Evolutionary conservation across 176 grass and related monocot genomes (phyloP).

Genomic region (Hsuehochloa calcarea): DNA sequence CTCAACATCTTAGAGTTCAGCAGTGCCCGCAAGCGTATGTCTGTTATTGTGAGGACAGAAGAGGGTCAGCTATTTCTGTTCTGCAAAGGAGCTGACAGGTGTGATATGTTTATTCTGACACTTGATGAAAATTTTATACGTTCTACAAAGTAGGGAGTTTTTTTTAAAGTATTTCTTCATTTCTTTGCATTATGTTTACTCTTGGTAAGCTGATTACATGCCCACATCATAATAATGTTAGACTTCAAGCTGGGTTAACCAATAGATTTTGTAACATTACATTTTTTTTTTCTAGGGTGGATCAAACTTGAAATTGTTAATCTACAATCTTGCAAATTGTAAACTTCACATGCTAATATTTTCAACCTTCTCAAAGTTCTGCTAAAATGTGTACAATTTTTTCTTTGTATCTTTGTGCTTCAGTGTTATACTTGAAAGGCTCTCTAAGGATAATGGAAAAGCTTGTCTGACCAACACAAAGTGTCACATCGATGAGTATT

Average conservation of each 20-base stretch:
- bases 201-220: conserved; percentile 6
- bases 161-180: neutral
- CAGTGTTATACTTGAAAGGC: conserved; percentile 89
- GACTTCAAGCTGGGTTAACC: neutral
- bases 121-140: neutral
- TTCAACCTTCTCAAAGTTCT: neutral
- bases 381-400: neutral
- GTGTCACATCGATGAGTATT: conserved; percentile 73
- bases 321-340: neutral
- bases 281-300: neutral
- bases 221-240: neutral
- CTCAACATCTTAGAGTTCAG: conserved; percentile 92
- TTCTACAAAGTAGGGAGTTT: neutral
- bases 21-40: conserved; percentile 93
- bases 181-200: neutral
- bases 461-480: conserved; percentile 53
- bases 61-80: conserved; percentile 67
- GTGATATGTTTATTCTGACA: conserved; percentile 18
- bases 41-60: conserved; percentile 78
- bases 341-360: conserved; percentile 11
- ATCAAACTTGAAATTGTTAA: neutral
- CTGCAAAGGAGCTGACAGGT: conserved; percentile 98
- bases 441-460: conserved; percentile 52
- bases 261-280: conserved; percentile 7
- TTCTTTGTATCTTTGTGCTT: neutral